Evolutionary conservation across 768 basidiomycete species (phyloP).

Genomic region (Naematelia encephala): DNA sequence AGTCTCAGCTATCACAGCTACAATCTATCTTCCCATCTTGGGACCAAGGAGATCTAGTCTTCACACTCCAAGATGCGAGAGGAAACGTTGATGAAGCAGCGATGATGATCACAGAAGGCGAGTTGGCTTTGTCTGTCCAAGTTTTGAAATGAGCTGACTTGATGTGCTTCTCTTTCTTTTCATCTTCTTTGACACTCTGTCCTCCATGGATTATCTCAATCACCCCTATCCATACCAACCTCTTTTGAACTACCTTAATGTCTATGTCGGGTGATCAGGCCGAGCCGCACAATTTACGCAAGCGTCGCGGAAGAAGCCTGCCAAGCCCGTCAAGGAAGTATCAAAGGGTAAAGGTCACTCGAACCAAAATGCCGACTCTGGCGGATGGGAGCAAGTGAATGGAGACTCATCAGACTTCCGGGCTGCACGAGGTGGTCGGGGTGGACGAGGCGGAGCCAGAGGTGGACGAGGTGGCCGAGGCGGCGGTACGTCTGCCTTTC

Average conservation of each 20-base stretch:
- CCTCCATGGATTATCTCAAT: background rate
- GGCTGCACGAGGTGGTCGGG: constrained; percentile 47
- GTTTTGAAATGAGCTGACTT: background rate
- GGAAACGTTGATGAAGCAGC: constrained; percentile 51
- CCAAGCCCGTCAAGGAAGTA: constrained; percentile 27
- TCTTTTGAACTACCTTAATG: background rate
- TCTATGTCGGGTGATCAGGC: constrained; percentile 27
- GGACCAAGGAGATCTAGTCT: constrained; percentile 48
- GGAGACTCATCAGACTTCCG: constrained; percentile 38
- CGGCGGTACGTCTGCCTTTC: constrained; percentile 27
- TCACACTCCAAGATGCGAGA: constrained; percentile 48
- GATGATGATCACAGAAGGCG: constrained; percentile 50
- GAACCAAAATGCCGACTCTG: constrained; percentile 45
- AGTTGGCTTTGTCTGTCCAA: constrained; percentile 8
- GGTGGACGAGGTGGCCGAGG: constrained; percentile 45
- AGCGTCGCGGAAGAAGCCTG: constrained; percentile 47
- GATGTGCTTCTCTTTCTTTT: background rate
- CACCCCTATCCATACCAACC: background rate
- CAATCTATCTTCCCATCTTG: constrained; percentile 50
- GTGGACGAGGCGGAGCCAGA: constrained; percentile 46
- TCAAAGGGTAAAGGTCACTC: constrained; percentile 28
- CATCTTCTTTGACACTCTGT: background rate
- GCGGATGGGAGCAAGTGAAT: constrained; percentile 36
- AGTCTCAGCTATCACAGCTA: constrained; percentile 43
- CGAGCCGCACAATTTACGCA: constrained; percentile 51